Evolutionary conservation across 371 early-diverging fungal species (phyloP).

Genomic region (Saksenaea vasiformis): DNA sequence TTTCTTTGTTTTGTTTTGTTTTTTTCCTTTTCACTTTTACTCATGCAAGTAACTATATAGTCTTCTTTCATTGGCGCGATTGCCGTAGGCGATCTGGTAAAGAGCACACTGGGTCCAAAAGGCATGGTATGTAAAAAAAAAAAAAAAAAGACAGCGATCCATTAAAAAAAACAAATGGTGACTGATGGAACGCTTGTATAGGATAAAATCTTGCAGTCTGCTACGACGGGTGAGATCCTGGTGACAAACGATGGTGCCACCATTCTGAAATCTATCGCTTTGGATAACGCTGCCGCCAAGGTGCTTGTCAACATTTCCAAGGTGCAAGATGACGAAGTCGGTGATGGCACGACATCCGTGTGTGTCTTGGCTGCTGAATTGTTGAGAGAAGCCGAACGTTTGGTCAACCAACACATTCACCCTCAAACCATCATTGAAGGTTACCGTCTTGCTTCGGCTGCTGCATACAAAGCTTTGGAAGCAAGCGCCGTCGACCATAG

Average conservation of each 20-base stretch:
- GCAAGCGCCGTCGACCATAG: constrained; percentile 84
- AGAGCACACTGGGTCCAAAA: constrained; percentile 87
- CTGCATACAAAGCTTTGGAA: constrained; percentile 89
- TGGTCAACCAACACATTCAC: constrained; percentile 94
- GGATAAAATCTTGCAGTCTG: constrained; percentile 98
- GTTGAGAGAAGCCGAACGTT: constrained; percentile 95
- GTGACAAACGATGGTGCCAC: constrained; percentile 99
- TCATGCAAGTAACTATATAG: constrained; percentile 33
- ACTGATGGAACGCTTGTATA: constrained; percentile 27
- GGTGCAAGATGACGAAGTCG: constrained; percentile 99
- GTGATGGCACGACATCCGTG: constrained; percentile 99
- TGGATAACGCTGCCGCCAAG: constrained; percentile 99
- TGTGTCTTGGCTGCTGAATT: constrained; percentile 98
- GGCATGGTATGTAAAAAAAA: constrained; percentile 67
- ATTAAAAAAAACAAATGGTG: background rate
- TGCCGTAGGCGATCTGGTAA: constrained; percentile 98
- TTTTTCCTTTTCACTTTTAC: background rate
- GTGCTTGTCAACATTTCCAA: constrained; percentile 98
- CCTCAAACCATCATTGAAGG: constrained; percentile 99
- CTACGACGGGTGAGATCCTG: constrained; percentile 81
- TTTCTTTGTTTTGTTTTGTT: background rate
- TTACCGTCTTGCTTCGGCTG: constrained; percentile 89
- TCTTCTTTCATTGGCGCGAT: constrained; percentile 92
- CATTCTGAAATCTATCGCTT: constrained; percentile 96
- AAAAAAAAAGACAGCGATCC: constrained; percentile 13